phyloP scores from a whole-genome alignment of 768 basidiomycete genomes.

The Tricholoma sp. region DNA sequence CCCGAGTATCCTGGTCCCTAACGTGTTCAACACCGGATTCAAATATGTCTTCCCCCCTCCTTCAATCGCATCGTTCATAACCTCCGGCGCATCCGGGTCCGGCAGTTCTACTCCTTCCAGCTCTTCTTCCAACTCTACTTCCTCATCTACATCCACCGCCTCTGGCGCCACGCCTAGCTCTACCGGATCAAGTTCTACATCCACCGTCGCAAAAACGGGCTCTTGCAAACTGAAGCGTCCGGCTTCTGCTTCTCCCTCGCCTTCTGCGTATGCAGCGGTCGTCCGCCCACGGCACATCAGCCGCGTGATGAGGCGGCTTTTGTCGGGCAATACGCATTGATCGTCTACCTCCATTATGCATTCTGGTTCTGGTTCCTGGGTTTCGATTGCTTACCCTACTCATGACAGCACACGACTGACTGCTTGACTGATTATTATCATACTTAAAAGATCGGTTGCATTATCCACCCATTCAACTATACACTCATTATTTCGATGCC shows the following conservation, averaged over 20 bases:
- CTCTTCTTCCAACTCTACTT: not conserved
- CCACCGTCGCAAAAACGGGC: too few species aligned
- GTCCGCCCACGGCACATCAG: too few species aligned
- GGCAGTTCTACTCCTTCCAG: not conserved
- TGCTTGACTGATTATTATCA: not conserved
- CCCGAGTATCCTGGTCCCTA: slow-evolving; percentile 61
- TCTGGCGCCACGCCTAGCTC: too few species aligned
- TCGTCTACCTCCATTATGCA: too few species aligned
- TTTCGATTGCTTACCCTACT: not conserved
- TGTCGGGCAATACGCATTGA: too few species aligned
- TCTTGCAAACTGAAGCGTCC: too few species aligned
- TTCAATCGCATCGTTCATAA: slow-evolving; percentile 38
- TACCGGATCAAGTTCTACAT: not conserved
- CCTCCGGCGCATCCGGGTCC: not conserved
- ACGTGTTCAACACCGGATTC: slow-evolving; percentile 29
- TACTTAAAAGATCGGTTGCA: not conserved
- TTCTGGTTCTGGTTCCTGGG: too few species aligned
- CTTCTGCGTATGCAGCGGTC: too few species aligned
- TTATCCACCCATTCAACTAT: not conserved
- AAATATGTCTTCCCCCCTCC: slow-evolving; percentile 50
- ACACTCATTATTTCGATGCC: not conserved
- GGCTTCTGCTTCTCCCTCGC: too few species aligned
- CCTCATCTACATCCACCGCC: not conserved
- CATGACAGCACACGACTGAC: not conserved
- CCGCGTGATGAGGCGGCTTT: too few species aligned